A percentile compares a stretch with the other conserved stretches of the same genome.
Evolutionary conservation across 2,329 filamentous ascomycete species (phyloP).

Genomic region (Pseudonectria buxi): DNA sequence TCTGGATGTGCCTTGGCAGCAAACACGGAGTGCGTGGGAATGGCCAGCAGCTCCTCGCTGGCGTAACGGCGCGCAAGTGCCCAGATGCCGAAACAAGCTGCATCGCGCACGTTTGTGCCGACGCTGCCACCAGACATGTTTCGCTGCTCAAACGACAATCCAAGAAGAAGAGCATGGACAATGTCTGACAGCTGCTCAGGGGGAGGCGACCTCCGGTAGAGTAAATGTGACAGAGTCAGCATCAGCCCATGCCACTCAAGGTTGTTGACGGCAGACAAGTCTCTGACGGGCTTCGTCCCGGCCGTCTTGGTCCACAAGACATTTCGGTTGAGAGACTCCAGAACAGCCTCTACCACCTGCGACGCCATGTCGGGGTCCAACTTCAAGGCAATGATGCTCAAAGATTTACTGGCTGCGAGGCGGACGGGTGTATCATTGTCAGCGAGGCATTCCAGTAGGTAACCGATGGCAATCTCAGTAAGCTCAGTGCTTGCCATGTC

Average conservation of each 20-base stretch:
- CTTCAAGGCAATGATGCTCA: conserved; percentile 79
- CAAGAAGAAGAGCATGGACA: conserved; percentile 68
- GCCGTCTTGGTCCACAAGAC: conserved; percentile 45
- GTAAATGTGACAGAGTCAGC: conserved; percentile 75
- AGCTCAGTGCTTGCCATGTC: conserved; percentile 43
- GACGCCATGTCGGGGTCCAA: conserved; percentile 73
- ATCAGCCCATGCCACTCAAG: conserved; percentile 90
- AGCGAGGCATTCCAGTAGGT: conserved; percentile 67
- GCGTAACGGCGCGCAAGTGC: conserved; percentile 80
- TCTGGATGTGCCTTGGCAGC: conserved; percentile 31
- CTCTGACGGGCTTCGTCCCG: conserved; percentile 35
- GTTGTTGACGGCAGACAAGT: conserved; percentile 70
- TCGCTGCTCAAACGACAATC: conserved; percentile 82
- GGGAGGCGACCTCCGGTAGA: conserved; percentile 79
- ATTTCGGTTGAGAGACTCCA: conserved; percentile 59
- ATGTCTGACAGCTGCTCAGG: conserved; percentile 63
- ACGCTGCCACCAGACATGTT: conserved; percentile 77
- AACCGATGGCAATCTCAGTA: conserved; percentile 75
- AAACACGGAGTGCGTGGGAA: conserved; percentile 44
- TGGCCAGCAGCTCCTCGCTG: conserved; percentile 64
- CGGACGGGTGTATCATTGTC: conserved; percentile 90
- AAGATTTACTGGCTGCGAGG: conserved; percentile 83
- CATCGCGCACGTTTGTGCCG: conserved; percentile 87
- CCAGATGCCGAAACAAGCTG: conserved; percentile 95
- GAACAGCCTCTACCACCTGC: conserved; percentile 80